Percentiles rank a stretch among this genome's conserved stretches.
These are phyloP conservation scores for Diplodia corticola DNA, from an alignment of 2,329 filamentous ascomycete species.

Conservation along the genomic window DNA sequence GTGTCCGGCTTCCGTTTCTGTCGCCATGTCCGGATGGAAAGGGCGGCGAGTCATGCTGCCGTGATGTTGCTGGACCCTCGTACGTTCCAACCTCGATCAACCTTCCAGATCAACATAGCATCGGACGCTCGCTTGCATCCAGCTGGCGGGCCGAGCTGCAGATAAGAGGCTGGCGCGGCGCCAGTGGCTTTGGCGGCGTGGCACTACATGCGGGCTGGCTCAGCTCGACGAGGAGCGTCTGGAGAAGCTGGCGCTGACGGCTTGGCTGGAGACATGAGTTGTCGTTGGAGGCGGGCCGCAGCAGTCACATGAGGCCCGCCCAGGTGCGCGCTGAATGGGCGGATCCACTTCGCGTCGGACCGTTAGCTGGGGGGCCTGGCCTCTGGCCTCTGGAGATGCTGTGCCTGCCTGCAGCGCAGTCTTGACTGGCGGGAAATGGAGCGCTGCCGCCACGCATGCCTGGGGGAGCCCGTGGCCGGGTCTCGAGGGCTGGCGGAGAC, in stretches of 20 bases:
- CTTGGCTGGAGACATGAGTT: no score
- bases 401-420: conserved; percentile 6
- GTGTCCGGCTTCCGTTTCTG: not conserved
- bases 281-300: not conserved
- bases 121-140: not conserved
- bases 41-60: conserved; percentile 1
- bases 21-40: conserved; percentile 7
- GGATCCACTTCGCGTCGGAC: conserved; percentile 22
- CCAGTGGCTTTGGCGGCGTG: not conserved
- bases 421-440: not conserved
- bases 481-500: not conserved
- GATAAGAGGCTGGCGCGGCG: not conserved
- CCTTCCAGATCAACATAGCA: not conserved
- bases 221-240: not conserved
- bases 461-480: not conserved
- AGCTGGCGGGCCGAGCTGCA: not conserved
- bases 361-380: conserved; percentile 19
- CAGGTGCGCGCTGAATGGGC: conserved; percentile 7
- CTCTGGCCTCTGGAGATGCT: conserved; percentile 8
- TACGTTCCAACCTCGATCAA: conserved; percentile 10
- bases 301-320: conserved; percentile 6
- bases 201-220: not conserved
- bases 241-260: not conserved
- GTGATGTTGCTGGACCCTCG: conserved; percentile 15
- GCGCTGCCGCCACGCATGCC: not conserved